Base-by-base conservation (phyloP, 176 grass and related monocot genomes). In the Carex pumila region DNA sequence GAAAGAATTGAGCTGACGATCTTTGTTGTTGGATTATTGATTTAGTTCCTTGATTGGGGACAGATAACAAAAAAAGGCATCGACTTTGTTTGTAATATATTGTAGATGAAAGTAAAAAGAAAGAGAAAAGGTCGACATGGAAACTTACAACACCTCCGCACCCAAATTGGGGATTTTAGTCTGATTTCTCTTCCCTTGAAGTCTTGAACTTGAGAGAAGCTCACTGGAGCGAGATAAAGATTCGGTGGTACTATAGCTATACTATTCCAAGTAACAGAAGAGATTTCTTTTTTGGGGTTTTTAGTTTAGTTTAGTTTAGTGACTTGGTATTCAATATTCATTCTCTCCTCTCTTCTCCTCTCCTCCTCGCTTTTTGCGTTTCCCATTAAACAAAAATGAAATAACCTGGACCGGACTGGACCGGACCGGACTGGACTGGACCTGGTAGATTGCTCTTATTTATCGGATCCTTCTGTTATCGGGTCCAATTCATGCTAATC, bases 111-210 rank as follows among this genome's bases (percentile, higher is more conserved):
- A 76, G 10, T 22, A 47, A 7, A 29, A 49, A 68, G 67, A 68
- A 54, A 65, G 11, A 53, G 18, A 47, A 83, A 17, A 15, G 62
- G 64, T 83, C 80, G 41, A 22, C 19, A 43, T 52, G 15, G 64
- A 83, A 50, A 55, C 61, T 83, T 66, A 68, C 61, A 83, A 68
- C 18, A 54, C 14, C 39, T 81, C 21, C 36, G 29, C 14, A 52
- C 61, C 43, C 4, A 67, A 82, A 83, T 83, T 83, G 80, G 80
- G 80, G 62, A 69, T 83, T 83, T 25, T 0, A 25, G 25, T 25
- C 25, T 25, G 25, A 25, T 25, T 25, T 25, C 0, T 25, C 25
- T 25, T 25, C 25, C 25, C 25, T 25, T 25, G 25, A 25, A 25
- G 25, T 25, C 25, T 25, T 25, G 25, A 25, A 25, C 25, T 25